Base-by-base conservation (phyloP, 495 filamentous ascomycete species). In the Aspergillus leporis region DNA sequence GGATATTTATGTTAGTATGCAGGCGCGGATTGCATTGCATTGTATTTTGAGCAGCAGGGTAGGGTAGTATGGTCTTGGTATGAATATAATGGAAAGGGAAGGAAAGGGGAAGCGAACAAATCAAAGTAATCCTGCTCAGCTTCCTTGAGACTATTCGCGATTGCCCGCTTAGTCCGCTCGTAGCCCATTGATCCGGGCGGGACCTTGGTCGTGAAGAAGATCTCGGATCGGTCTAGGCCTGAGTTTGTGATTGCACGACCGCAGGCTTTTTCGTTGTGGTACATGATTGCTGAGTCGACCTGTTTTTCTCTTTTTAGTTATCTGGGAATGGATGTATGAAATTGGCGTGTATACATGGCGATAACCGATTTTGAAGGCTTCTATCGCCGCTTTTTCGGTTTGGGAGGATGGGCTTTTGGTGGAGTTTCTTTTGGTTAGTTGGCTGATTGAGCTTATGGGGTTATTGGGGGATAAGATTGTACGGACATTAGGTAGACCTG, bases 401-500 rank as follows among this genome's bases (percentile, higher is more conserved):
- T 71, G 67, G 50, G 74, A 68, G 28, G 82, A 69, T 12, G 84
- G 81, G 38, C 81, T 85, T 36, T 36, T 36, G 4, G 4, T 36
- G 34, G 34, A 28, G 25, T 3, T 3, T n/a, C n/a, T n/a, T 28
- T 28, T 28, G 6, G 6, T 28, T 28, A 28, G 25, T 28, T 28
- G 25, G 25, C 6, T 28, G n/a, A n/a, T 36, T 36, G 13, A 14
- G 5, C 31, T 12, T 36, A 14, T 10, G 34, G 13, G 34, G 8
- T 32, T 32, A 10, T 36, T 36, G 4, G 34, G 13, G 52, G 13
- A 2, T 16, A 30, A 18, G 21, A 21, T 18, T 28, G 23, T 52
- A 61, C 63, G 36, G 74, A 91, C 87, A 87, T 91, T 79, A 91
- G 83, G 61, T 88, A 93, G 55, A 91, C 85, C 88, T 90, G 63